Evolutionary conservation across 129 eudicot genomes (phyloP).

Genomic region (Scalesia atractyloides): DNA sequence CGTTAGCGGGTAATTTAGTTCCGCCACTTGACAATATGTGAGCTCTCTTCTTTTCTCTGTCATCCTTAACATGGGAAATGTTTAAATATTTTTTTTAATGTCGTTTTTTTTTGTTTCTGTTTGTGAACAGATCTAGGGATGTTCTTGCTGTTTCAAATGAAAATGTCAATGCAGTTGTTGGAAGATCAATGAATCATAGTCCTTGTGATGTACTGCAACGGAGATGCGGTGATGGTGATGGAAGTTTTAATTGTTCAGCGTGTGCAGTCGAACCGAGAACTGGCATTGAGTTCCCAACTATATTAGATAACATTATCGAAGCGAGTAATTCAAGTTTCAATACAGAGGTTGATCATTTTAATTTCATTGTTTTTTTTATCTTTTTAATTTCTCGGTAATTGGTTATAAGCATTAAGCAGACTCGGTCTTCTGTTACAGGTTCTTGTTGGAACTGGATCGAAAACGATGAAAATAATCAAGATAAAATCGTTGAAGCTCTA

Average conservation of each 20-base stretch:
- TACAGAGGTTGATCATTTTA: conserved; percentile 61
- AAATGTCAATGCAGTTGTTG: conserved; percentile 35
- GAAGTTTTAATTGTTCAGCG: conserved; percentile 41
- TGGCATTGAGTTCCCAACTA: conserved; percentile 85
- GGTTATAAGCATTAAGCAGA: conserved; percentile 1
- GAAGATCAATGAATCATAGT: conserved; percentile 46
- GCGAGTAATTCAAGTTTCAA: conserved; percentile 53
- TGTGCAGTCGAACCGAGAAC: conserved; percentile 78
- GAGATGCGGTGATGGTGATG: conserved; percentile 46
- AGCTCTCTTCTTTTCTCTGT: conserved; percentile 25
- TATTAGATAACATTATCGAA: conserved; percentile 53
- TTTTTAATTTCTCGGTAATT: background rate
- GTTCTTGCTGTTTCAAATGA: conserved; percentile 58
- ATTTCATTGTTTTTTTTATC: conserved; percentile 14
- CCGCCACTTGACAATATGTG: conserved; percentile 72
- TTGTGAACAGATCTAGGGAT: conserved; percentile 45
- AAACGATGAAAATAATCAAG: conserved; percentile 74
- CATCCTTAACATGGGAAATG: background rate
- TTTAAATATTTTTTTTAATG: background rate
- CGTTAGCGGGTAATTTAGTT: conserved; percentile 65
- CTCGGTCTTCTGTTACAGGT: conserved; percentile 48
- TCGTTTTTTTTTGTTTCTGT: background rate
- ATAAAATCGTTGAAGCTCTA: conserved; percentile 84
- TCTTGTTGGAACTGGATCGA: conserved; percentile 99
- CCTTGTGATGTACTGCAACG: conserved; percentile 61